Evolutionary conservation across 2,329 filamentous ascomycete genomes (phyloP).

Genomic region (Cryphonectria naterciae): DNA sequence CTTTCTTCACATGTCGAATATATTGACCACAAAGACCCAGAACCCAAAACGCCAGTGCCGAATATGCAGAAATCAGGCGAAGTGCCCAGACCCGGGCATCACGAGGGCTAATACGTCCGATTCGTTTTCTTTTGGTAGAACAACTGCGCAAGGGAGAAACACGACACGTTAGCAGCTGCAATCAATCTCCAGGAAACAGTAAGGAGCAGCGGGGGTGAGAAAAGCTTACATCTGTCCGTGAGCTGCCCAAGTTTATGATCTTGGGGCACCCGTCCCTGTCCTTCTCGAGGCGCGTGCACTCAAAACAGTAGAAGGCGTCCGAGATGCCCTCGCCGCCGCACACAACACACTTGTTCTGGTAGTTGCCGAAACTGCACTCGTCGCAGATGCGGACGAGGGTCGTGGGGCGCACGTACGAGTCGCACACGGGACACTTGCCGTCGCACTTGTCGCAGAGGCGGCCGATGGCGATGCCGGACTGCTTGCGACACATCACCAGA

Average conservation of each 20-base stretch:
- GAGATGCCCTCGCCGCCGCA: conserved; percentile 98
- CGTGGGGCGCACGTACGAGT: conserved; percentile 97
- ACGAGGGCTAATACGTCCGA: conserved; percentile 58
- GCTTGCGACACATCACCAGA: conserved; percentile 99
- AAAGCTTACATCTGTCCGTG: conserved; percentile 80
- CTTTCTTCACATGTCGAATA: background rate
- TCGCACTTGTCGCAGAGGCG: conserved; percentile 99
- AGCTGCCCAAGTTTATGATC: conserved; percentile 97
- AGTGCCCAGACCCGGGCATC: conserved; percentile 54
- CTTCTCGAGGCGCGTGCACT: conserved; percentile 95
- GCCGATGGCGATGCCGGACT: conserved; percentile 95
- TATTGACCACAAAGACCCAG: background rate
- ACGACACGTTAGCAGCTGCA: conserved; percentile 13
- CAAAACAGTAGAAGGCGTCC: conserved; percentile 99
- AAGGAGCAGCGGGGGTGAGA: conserved; percentile 46
- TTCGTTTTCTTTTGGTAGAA: conserved; percentile 72
- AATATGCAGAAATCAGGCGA: conserved; percentile 26
- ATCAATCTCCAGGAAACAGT: background rate
- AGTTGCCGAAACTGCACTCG: conserved; percentile 99
- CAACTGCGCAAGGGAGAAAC: conserved; percentile 44
- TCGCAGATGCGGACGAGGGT: conserved; percentile 98
- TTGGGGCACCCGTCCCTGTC: conserved; percentile 97
- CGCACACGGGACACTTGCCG: conserved; percentile 98
- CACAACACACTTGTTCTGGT: conserved; percentile 99
- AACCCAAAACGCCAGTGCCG: conserved; percentile 26